Evolutionary conservation across 352 stramenopile genomes (phyloP).

Genomic region (Thalassiosira mediterranea): DNA sequence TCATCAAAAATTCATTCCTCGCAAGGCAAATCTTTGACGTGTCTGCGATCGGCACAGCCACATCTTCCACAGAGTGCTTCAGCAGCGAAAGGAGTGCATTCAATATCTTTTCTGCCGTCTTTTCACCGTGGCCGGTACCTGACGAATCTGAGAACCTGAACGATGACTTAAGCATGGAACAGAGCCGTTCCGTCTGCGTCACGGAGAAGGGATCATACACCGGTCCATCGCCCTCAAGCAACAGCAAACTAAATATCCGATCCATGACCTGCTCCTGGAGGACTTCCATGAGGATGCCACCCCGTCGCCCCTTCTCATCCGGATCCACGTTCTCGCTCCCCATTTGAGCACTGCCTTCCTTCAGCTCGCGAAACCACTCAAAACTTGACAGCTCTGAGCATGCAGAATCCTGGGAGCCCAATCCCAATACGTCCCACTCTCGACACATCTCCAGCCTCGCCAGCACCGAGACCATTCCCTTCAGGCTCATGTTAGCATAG

Average conservation of each 20-base stretch:
- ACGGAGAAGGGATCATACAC: slow-evolving; percentile 51
- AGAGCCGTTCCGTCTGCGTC: slow-evolving; percentile 31
- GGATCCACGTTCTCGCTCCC: neutral
- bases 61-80: slow-evolving; percentile 36
- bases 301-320: no score
- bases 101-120: slow-evolving; percentile 14
- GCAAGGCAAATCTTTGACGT: slow-evolving; percentile 24
- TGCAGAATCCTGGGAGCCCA: neutral
- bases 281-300: slow-evolving; percentile 26
- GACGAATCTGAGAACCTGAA: no score
- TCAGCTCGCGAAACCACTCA: slow-evolving; percentile 26
- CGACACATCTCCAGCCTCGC: slow-evolving; percentile 61
- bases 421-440: slow-evolving; percentile 42
- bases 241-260: no score
- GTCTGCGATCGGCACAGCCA: slow-evolving; percentile 55
- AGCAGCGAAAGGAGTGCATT: slow-evolving; percentile 40
- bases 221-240: slow-evolving; percentile 21
- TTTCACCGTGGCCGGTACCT: no score
- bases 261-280: slow-evolving; percentile 23
- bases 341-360: slow-evolving; percentile 1
- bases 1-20: slow-evolving; percentile 12
- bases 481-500: slow-evolving; percentile 69
- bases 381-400: slow-evolving; percentile 8
- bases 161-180: slow-evolving; percentile 30
- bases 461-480: slow-evolving; percentile 64